Percentiles rank a stretch among this genome's conserved stretches.
phyloP scores from a whole-genome alignment of 1,284 basidiomycete genomes.

The Sparassis latifolia region DNA sequence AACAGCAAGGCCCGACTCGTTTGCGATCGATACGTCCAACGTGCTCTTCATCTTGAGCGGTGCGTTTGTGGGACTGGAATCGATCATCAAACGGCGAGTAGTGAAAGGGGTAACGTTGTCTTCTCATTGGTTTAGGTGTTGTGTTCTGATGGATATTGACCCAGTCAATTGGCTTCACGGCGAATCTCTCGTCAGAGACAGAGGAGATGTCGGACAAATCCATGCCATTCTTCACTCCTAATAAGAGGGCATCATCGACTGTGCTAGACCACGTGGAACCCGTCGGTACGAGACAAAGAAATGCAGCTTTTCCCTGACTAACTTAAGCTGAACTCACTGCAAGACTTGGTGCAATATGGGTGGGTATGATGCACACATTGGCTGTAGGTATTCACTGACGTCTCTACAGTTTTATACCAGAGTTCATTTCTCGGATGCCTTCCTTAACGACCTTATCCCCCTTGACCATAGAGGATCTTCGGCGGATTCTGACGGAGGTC shows the following conservation, averaged over 20 bases:
- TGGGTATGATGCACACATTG: conserved; percentile 21
- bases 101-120: conserved; percentile 67
- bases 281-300: conserved; percentile 33
- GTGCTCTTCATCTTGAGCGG: conserved; percentile 89
- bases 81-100: conserved; percentile 70
- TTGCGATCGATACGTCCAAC: conserved; percentile 81
- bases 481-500: conserved; percentile 89
- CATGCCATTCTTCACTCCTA: conserved; percentile 71
- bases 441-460: conserved; percentile 80
- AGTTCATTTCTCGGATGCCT: conserved; percentile 89
- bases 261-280: conserved; percentile 66
- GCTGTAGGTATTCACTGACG: too few relatives aligned
- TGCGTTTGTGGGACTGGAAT: conserved; percentile 90
- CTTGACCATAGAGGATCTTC: conserved; percentile 67
- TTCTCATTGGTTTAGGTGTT: background rate
- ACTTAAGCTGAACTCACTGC: background rate
- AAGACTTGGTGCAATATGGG: conserved; percentile 85
- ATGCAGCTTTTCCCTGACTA: background rate
- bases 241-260: conserved; percentile 44
- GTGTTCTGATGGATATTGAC: background rate
- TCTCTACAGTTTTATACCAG: conserved; percentile 75
- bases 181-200: conserved; percentile 44
- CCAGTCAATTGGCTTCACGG: conserved; percentile 86
- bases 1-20: conserved; percentile 60
- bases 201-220: conserved; percentile 28